phyloP scores from a whole-genome alignment of 202 grass and related monocot species.

The Thinopyrum obtusiflorum region DNA sequence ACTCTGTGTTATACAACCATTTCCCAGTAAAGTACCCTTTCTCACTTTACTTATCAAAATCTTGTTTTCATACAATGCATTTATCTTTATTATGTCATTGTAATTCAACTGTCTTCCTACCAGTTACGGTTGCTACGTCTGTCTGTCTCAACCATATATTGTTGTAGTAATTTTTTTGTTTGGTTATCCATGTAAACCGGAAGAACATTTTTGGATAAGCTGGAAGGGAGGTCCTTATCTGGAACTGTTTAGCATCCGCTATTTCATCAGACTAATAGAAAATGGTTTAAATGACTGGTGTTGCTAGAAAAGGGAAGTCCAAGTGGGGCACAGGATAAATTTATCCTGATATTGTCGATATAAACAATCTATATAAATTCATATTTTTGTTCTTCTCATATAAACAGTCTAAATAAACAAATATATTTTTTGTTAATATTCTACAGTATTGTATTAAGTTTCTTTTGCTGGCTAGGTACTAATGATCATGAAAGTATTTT shows the following conservation, averaged over 20 bases:
- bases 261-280: conserved; percentile 16
- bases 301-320: conserved; percentile 39
- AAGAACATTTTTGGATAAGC: conserved; percentile 21
- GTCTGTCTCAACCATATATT: background rate
- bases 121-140: background rate
- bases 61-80: background rate
- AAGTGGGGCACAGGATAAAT: conserved; percentile 45
- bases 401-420: too few relatives aligned
- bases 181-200: background rate
- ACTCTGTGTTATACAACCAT: background rate
- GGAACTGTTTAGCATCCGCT: background rate
- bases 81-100: background rate
- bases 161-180: background rate
- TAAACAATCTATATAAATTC: background rate
- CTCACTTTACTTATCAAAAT: background rate
- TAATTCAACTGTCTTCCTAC: background rate
- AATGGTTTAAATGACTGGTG: conserved; percentile 35
- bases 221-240: background rate
- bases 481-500: too few relatives aligned
- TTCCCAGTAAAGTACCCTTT: background rate
- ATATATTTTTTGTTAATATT: too few relatives aligned
- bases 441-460: too few relatives aligned
- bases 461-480: too few relatives aligned
- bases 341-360: conserved; percentile 39
- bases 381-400: background rate